A percentile compares a stretch with the other conserved stretches of the same genome.
Conservation (phyloP, 345 rosid genomes). For the Trapa bicornis region DNA sequence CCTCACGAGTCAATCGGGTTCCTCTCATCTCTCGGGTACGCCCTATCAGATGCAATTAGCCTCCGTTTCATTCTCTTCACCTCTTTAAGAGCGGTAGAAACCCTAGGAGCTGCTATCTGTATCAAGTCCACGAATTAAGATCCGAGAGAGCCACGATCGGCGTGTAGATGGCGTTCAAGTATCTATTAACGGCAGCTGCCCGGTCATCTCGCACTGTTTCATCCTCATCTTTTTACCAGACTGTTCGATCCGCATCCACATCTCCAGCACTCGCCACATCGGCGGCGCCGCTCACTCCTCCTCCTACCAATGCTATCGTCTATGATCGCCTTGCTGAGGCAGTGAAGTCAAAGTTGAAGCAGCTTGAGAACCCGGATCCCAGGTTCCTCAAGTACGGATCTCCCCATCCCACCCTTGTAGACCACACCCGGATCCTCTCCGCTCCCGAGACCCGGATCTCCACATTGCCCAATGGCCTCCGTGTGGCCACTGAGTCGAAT, state of each 20-base stretch:
- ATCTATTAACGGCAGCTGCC: conserved; percentile 16
- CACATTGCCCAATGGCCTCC: conserved; percentile 76
- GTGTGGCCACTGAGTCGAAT: conserved; percentile 83
- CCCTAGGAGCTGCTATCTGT: not conserved
- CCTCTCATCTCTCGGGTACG: too few relatives aligned
- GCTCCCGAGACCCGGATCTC: conserved; percentile 84
- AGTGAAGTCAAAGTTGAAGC: conserved; percentile 46
- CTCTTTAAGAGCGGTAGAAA: not conserved
- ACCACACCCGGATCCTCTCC: conserved; percentile 71
- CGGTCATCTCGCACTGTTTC: conserved; percentile 34
- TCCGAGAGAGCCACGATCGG: not conserved
- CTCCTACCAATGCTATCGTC: conserved; percentile 52
- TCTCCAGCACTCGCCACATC: conserved; percentile 24
- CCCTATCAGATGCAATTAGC: too few relatives aligned
- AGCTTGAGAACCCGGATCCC: conserved; percentile 68
- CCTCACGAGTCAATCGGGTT: too few relatives aligned
- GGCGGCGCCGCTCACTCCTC: conserved; percentile 27
- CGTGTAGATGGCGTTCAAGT: not conserved
- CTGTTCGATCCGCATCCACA: conserved; percentile 33
- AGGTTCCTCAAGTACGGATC: conserved; percentile 89
- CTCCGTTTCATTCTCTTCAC: not conserved
- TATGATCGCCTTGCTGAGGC: conserved; percentile 66
- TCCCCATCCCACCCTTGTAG: conserved; percentile 50
- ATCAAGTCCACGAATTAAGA: not conserved
- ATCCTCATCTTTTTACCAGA: conserved; percentile 7